Conservation (phyloP, 2,329 filamentous ascomycete species). For the Aureobasidium uvarum region DNA sequence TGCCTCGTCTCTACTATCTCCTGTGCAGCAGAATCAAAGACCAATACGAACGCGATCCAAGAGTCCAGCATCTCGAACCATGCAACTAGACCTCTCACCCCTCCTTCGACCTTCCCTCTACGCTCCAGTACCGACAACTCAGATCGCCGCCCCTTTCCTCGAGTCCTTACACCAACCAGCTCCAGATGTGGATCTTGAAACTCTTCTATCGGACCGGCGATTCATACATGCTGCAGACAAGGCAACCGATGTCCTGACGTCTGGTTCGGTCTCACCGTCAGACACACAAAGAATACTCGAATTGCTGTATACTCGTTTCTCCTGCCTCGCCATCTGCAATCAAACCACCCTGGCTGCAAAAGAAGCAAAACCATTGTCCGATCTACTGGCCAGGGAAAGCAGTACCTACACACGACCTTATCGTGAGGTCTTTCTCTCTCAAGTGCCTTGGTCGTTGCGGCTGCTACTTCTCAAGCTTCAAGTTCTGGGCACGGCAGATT, state of each 20-base stretch:
- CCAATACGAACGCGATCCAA: slow-evolving; percentile 28
- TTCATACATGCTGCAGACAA: slow-evolving; percentile 63
- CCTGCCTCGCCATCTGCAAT: slow-evolving; percentile 74
- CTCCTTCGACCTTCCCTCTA: slow-evolving; percentile 78
- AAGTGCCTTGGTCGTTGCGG: slow-evolving; percentile 83
- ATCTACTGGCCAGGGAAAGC: slow-evolving; percentile 44
- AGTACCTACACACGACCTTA: background rate
- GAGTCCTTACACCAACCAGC: slow-evolving; percentile 63
- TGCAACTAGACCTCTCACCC: slow-evolving; percentile 70
- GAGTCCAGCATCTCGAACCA: slow-evolving; percentile 29
- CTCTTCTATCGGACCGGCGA: slow-evolving; percentile 68
- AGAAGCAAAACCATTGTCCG: slow-evolving; percentile 62
- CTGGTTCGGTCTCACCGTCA: slow-evolving; percentile 45
- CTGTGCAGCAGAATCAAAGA: slow-evolving; percentile 25
- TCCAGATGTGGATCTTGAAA: slow-evolving; percentile 62
- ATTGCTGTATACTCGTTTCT: slow-evolving; percentile 68
- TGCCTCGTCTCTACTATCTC: slow-evolving; percentile 29
- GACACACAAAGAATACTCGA: slow-evolving; percentile 68
- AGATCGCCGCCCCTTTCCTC: slow-evolving; percentile 64
- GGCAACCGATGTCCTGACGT: slow-evolving; percentile 43
- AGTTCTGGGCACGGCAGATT: slow-evolving; percentile 81
- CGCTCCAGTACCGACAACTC: slow-evolving; percentile 69
- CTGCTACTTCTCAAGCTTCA: slow-evolving; percentile 81
- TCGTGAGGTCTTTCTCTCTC: background rate
- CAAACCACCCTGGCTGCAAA: slow-evolving; percentile 57